phyloP scores from a whole-genome alignment of 345 rosid genomes.

The Jatropha curcas region DNA sequence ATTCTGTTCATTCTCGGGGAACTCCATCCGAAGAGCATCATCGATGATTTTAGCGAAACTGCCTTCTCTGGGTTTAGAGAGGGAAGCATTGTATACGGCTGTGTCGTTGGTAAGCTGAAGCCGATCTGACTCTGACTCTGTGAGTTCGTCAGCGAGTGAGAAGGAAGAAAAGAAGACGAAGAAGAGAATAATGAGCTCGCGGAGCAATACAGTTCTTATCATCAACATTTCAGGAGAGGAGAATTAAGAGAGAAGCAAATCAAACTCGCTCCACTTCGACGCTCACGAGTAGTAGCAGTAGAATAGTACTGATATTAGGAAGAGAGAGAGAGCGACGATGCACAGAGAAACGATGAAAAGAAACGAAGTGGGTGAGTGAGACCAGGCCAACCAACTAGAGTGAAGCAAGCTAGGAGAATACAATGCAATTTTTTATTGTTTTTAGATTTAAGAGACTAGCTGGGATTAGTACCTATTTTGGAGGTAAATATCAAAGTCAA shows the following conservation, averaged over 20 bases:
- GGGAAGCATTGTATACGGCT: slow-evolving; percentile 40
- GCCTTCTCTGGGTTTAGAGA: slow-evolving; percentile 54
- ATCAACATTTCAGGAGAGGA: slow-evolving; percentile 6
- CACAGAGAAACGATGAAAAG: too few species aligned
- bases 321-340: too few species aligned
- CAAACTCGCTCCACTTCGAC: background rate
- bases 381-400: too few species aligned
- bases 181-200: background rate
- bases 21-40: slow-evolving; percentile 89
- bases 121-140: slow-evolving; percentile 17
- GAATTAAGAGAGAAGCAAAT: background rate
- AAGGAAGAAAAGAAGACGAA: background rate
- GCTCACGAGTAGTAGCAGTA: background rate
- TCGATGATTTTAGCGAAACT: slow-evolving; percentile 86
- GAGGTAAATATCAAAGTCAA: too few species aligned
- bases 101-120: slow-evolving; percentile 12
- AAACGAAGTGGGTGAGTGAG: too few species aligned
- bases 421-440: too few species aligned
- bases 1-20: slow-evolving; percentile 74
- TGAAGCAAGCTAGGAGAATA: too few species aligned
- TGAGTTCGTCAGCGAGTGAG: slow-evolving; percentile 14
- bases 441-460: too few species aligned
- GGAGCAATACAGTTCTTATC: background rate
- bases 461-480: too few species aligned
- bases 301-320: too few species aligned